Base-by-base conservation (phyloP, 2,329 filamentous ascomycete species). In the Hawksworthiomyces lignivorus region DNA sequence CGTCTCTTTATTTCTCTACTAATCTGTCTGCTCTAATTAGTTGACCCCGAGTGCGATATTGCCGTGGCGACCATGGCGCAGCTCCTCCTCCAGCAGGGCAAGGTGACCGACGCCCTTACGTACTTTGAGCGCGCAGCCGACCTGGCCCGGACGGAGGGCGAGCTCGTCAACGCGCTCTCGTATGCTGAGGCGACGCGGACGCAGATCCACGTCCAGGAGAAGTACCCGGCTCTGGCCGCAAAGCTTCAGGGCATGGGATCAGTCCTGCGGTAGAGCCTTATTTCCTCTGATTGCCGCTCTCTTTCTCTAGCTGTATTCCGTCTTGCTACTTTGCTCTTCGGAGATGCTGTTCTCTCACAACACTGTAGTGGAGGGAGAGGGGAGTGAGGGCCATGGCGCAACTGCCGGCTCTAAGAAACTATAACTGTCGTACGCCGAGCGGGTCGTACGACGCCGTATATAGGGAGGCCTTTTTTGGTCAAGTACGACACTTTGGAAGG, bases 11-110 rank as follows among this genome's bases (percentile, higher is more conserved):
- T 15, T 18, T 3, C 29, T 31, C n/a, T 18, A 41, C 67, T 71
- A 57, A 72, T 51, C 17, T 10, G 4, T 7, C 17, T 17, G 26
- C 6, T 41, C 14, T 30, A 54, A 12, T 26, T 12, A 95, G 89
- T 98, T 61, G 92, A 98, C 57, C 92, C 92, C 20, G 92, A 98
- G 63, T 98, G 92, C 61, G 92, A 98, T 57, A 98, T 98, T 58
- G 92, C 92, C 31, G 92, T 98, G 31, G 92, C 92, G 40, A 98
- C 92, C 41, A 96, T 98, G 87, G 92, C 92, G 10, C 92, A 98
- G 66, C 79, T 98, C 31, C 81, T 98, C 39, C 77, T 98, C 27
- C 92, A 98, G 64, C 92, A 97, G 71, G 92, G 92, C 63, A 96
- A 96, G 70, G 90, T 98, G 45, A 85, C 84, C 27, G 87, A 96